Evolutionary conservation across 305 asterid species (phyloP).

Genomic region (Plantago coronopus): DNA sequence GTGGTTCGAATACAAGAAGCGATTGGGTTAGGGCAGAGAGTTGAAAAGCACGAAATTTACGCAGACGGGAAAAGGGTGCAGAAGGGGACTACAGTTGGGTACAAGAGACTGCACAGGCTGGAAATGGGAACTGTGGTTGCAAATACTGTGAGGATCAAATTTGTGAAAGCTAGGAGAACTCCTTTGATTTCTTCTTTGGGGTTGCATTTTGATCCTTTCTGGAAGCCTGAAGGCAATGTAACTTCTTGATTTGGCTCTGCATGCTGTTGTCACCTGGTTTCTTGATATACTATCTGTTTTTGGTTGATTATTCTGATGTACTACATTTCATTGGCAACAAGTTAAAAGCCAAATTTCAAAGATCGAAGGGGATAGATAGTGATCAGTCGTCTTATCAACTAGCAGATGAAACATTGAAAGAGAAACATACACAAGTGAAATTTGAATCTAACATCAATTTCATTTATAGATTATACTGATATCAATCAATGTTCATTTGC

Average conservation of each 20-base stretch:
- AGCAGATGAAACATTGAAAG: too few species aligned
- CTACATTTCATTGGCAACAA: not conserved
- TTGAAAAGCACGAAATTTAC: slow-evolving; percentile 51
- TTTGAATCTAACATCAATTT: too few species aligned
- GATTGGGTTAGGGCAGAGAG: slow-evolving; percentile 78
- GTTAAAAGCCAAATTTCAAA: not conserved
- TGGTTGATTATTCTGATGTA: not conserved
- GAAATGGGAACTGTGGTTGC: slow-evolving; percentile 47
- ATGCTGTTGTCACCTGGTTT: not conserved
- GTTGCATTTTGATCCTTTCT: slow-evolving; percentile 85
- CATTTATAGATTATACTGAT: too few species aligned
- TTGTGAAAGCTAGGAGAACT: slow-evolving; percentile 55
- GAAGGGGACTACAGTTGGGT: slow-evolving; percentile 68
- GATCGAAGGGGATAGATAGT: too few species aligned
- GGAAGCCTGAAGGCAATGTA: slow-evolving; percentile 40
- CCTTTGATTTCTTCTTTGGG: slow-evolving; percentile 81
- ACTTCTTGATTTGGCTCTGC: slow-evolving; percentile 4
- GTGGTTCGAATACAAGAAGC: slow-evolving; percentile 88
- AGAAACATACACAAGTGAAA: too few species aligned
- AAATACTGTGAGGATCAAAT: slow-evolving; percentile 43
- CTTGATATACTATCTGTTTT: not conserved
- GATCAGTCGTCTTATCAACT: too few species aligned
- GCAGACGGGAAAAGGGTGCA: slow-evolving; percentile 50
- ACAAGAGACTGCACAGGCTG: slow-evolving; percentile 79
- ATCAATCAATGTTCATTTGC: too few species aligned